Base-by-base conservation (phyloP, 768 basidiomycete species). In the Fistulinella prunicolor region DNA sequence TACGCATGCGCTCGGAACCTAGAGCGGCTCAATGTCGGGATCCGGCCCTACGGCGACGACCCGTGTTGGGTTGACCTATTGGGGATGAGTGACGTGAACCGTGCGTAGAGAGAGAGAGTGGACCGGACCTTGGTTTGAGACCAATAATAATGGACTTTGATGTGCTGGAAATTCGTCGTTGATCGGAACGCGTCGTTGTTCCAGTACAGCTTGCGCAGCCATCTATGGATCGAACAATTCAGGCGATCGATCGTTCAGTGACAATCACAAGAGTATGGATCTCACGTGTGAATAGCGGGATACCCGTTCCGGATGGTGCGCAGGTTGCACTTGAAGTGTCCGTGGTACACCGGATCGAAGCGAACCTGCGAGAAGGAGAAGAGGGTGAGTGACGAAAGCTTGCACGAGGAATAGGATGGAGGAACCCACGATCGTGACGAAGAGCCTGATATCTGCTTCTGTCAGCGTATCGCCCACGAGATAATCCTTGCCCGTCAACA, bases 251-350 rank as follows among this genome's bases (percentile, higher is more conserved):
- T 46, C 35, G 28, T 30, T 49, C 1, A 51, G 35, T 4, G 24
- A 39, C 10, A 12, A 28, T 21, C 24, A 10, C 1, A 29, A 28
- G 4, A n/a, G 21, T 10, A 28, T 30, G 14, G 7, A 47, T 30
- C 54, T 54, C 24, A 60, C 82, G 64, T 63, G 70, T 97, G 79
- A 41, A 96, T 79, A 40, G 82, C 78, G 17, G 94, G 94, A 67
- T 94, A 98, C 6, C 88, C 88, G 59, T 83, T 73, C 20, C 94
- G 89, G 62, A 96, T 89, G 36, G 79, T 83, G 24, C 85, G 82
- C 54, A 91, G 64, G 73, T 95, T 94, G 72, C 92, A 94, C 59
- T 97, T 97, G 79, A 98, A 98, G 64, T 93, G 90, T 0, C 85
- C 82, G 39, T 86, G 78, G 67, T 98, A 97, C 14, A 87, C 94